phyloP scores from a whole-genome alignment of 495 filamentous ascomycete species.

The Pyrenula aspistea region DNA sequence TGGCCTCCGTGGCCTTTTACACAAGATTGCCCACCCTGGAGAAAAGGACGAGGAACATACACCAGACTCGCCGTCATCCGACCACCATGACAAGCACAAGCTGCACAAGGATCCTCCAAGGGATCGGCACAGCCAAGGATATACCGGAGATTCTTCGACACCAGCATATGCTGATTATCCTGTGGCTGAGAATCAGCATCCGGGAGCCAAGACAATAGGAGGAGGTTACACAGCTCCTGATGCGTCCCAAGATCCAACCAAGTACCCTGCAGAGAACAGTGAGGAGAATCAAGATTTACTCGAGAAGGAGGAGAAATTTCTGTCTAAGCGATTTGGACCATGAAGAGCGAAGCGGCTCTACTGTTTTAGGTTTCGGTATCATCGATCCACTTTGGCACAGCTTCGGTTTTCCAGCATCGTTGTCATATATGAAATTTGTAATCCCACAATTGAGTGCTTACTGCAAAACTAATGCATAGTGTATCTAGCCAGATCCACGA shows the following conservation, averaged over 20 bases:
- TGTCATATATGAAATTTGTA: too few species aligned
- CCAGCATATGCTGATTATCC: slow-evolving; percentile 4
- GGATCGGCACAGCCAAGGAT: neutral
- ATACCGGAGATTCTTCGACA: slow-evolving; percentile 4
- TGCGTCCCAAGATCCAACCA: neutral
- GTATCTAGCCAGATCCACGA: too few species aligned
- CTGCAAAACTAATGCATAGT: too few species aligned
- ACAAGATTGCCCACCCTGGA: neutral
- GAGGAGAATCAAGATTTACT: slow-evolving; percentile 10
- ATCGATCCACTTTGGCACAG: too few species aligned
- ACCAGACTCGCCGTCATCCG: neutral
- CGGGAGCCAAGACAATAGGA: neutral
- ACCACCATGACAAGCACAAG: slow-evolving; percentile 5
- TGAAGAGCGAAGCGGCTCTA: too few species aligned
- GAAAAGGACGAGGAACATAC: neutral
- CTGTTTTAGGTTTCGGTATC: too few species aligned
- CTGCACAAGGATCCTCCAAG: slow-evolving; percentile 8
- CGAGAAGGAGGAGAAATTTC: slow-evolving; percentile 14
- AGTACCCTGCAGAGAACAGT: neutral
- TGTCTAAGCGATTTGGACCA: neutral
- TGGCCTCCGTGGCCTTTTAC: slow-evolving; percentile 9
- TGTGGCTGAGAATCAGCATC: neutral
- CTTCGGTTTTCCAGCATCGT: too few species aligned
- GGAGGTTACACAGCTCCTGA: neutral
- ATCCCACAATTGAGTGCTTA: too few species aligned